Evolutionary conservation across 169 alveolate species (phyloP).

Genomic region (Babesia divergens): DNA sequence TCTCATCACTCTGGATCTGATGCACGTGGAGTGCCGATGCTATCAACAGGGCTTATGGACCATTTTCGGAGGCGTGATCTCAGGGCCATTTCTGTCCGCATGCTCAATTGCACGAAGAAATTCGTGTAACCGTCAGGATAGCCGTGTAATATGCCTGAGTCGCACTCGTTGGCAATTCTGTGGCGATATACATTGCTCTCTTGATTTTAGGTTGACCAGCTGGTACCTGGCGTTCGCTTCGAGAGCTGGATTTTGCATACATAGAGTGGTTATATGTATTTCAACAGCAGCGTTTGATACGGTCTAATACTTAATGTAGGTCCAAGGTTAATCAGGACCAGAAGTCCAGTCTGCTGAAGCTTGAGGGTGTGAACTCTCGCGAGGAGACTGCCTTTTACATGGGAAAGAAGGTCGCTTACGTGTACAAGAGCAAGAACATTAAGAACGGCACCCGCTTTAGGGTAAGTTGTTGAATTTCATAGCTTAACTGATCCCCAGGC

Average conservation of each 20-base stretch:
- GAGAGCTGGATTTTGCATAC: background rate
- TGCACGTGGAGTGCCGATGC: no score
- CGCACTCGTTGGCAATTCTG: no score
- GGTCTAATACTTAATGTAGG: constrained; percentile 63
- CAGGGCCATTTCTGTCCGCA: no score
- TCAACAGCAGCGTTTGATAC: background rate
- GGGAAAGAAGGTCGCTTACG: constrained; percentile 97
- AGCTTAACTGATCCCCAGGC: constrained; percentile 38
- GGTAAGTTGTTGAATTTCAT: constrained; percentile 59
- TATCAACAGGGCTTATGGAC: no score
- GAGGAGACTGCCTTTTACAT: constrained; percentile 93
- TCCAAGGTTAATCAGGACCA: constrained; percentile 92
- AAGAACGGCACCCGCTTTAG: constrained; percentile 90
- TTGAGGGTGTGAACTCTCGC: constrained; percentile 93
- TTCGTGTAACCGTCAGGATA: no score
- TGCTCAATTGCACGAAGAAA: no score
- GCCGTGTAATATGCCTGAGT: no score
- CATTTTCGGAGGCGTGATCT: no score
- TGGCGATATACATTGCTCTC: no score
- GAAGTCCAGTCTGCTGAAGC: constrained; percentile 90
- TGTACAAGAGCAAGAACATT: constrained; percentile 91
- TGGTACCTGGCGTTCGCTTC: background rate
- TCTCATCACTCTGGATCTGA: background rate
- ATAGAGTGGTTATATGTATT: background rate
- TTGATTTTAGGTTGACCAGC: background rate